Evolutionary conservation across 2,329 filamentous ascomycete species (phyloP).

Genomic region (Cladophialophora bantiana): DNA sequence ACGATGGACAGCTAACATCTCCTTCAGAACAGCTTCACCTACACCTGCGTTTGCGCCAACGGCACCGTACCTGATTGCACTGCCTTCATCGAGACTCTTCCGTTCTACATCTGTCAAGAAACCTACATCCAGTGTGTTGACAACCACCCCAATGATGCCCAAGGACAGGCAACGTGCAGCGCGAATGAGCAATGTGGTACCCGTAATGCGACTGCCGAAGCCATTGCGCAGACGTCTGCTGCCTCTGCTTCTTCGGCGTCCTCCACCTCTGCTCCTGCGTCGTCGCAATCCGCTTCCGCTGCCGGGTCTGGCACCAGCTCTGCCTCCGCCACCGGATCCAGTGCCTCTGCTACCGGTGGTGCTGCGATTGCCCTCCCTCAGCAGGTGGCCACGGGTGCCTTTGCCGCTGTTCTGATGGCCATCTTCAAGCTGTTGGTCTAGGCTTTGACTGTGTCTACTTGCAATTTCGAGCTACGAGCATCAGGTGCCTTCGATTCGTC

Average conservation of each 20-base stretch:
- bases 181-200: constrained; percentile 60
- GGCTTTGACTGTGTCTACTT: constrained; percentile 19
- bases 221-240: constrained; percentile 42
- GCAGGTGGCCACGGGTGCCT: constrained; percentile 59
- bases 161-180: constrained; percentile 58
- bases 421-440: constrained; percentile 67
- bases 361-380: constrained; percentile 57
- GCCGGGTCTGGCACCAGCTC: constrained; percentile 44
- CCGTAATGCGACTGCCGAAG: constrained; percentile 52
- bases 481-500: constrained; percentile 12
- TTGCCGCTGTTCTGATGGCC: constrained; percentile 62
- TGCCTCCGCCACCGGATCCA: constrained; percentile 42
- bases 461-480: not conserved
- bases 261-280: constrained; percentile 45
- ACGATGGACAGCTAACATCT: constrained; percentile 10
- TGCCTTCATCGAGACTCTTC: constrained; percentile 65
- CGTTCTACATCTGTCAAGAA: constrained; percentile 65
- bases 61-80: constrained; percentile 62
- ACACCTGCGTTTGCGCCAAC: constrained; percentile 65
- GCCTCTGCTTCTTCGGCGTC: constrained; percentile 43
- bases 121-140: constrained; percentile 60
- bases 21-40: constrained; percentile 58
- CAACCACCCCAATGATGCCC: constrained; percentile 54
- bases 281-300: constrained; percentile 45
- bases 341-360: constrained; percentile 45